Base-by-base conservation (phyloP, 371 early-diverging fungal genomes). In the Rhizopus sp. region DNA sequence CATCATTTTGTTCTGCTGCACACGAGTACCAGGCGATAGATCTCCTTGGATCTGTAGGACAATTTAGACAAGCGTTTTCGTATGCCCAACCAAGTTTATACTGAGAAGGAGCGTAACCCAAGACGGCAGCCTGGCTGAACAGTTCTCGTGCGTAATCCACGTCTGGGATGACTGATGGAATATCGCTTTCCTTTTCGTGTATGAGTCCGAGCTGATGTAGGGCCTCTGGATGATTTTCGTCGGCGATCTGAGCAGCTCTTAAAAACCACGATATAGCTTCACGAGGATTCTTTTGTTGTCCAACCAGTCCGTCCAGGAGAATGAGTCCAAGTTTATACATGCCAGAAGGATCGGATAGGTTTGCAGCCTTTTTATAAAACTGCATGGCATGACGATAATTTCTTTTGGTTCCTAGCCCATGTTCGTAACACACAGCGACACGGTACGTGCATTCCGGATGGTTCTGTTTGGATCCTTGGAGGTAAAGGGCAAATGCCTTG, bases 21-120 rank as follows among this genome's bases (percentile, higher is more conserved):
- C 89, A 82, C n/a, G 93, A 90, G 75, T 96, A 97, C 96, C 98
- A 99, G 3, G 90, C 91, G 63, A 98, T 94, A 5, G 95, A 93
- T 44, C 89, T 70, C 35, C 87, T 77, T 0, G 98, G 85, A 63
- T 97, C 93, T 1, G 88, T 76, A 3, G 90, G 88, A 52, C 93
- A 89, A 5, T 84, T 88, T 44, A 98, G 75, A 6, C 79, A 72
- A 3, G 98, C 99, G 63, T 95, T 90, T 77, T 98, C 97, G 73
- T 95, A 96, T 46, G 90, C 92, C 49, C 87, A 80, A 0, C 97
- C 99, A 4, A 99, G 83, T 48, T 90, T 89, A 68, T 88, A 90
- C 68, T 94, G 95, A 17, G 96, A 92, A 13, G 91, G 93, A 23
- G 93, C 88, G 76, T 97, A 96, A 7, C 96, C 96, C 32, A 93